Evolutionary conservation across 768 basidiomycete species (phyloP), one percentile per base, ranked within the genome.

Genomic region (Lepiota venenata): DNA sequence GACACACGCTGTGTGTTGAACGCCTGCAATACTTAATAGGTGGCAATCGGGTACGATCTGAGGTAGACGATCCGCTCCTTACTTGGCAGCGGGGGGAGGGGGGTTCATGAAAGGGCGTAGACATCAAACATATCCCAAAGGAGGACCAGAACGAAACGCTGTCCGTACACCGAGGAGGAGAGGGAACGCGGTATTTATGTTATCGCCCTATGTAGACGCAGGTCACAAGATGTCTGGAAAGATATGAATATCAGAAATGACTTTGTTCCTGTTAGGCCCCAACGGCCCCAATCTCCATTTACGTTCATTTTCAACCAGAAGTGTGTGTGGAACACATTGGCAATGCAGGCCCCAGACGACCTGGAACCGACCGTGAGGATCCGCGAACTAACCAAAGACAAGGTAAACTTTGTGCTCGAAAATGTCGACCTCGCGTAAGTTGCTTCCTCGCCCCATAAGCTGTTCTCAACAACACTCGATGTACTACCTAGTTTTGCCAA

Each of bases 381-480:
- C 67, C 86, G 91, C 52, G 87, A 93, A 60, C 73, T 96, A 50
- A 86, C 91, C 65, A 83, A 82, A 64, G 91, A 96, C 64, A 78
- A 82, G 56, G 92, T 94, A 58, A 88, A 92, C 64, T 98, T 98
- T 63, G 87, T 95, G 11, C 75, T 99, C 10, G 89, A 93, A 68
- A 96, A 97, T 80, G 95, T 98, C 36, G 95, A 98, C 71, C 80
- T 98, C 65, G 91, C 90, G 93, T 96, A 69, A 69, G 93, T 65
- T 42, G 56, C 48, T 48, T 50, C 43, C 20, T 43, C 35, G 55
- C 42, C 44, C 46, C 50, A 50, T 39, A 12, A 40, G 44, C 14
- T n/a, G 47, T n/a, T 55, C 52, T 58, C n/a, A 60, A 56, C 56
- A 46, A 55, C 44, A 39, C 40, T 58, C 37, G 39, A 57, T 38